Percentiles rank a stretch among this genome's conserved stretches.
Conservation (phyloP, 768 basidiomycete species). For the Hygrocybe punicea region DNA sequence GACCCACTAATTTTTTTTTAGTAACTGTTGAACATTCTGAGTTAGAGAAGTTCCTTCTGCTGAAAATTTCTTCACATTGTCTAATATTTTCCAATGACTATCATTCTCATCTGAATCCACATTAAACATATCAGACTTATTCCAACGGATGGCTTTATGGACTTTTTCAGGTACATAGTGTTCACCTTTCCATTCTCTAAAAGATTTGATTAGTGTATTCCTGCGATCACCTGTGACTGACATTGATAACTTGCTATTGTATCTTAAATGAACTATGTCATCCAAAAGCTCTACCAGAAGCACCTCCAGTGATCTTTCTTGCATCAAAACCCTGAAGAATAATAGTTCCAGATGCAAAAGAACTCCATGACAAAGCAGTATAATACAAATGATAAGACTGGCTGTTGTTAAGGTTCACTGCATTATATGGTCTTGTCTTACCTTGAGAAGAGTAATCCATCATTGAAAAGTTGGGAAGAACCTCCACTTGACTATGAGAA, state of each 20-base stretch:
- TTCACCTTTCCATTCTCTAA: neutral
- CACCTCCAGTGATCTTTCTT: slow-evolving; percentile 15
- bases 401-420: slow-evolving; percentile 22
- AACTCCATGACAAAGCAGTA: slow-evolving; percentile 17
- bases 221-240: slow-evolving; percentile 1
- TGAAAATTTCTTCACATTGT: too few relatives aligned
- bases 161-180: slow-evolving; percentile 6
- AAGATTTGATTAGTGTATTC: neutral
- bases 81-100: too few relatives aligned
- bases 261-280: slow-evolving; percentile 19
- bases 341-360: slow-evolving; percentile 19
- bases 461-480: slow-evolving; percentile 28
- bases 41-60: too few relatives aligned
- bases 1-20: too few relatives aligned
- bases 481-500: slow-evolving; percentile 21
- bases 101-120: too few relatives aligned
- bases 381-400: slow-evolving; percentile 13
- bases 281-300: slow-evolving; percentile 16
- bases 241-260: slow-evolving; percentile 1
- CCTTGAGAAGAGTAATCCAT: slow-evolving; percentile 27
- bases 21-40: too few relatives aligned
- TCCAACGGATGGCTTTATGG: slow-evolving; percentile 3
- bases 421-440: slow-evolving; percentile 23
- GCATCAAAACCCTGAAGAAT: slow-evolving; percentile 26
- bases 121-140: neutral